Percentiles rank a stretch among this genome's conserved stretches.
phyloP scores from a whole-genome alignment of 1,284 basidiomycete species.

The Leccinum proximum region DNA sequence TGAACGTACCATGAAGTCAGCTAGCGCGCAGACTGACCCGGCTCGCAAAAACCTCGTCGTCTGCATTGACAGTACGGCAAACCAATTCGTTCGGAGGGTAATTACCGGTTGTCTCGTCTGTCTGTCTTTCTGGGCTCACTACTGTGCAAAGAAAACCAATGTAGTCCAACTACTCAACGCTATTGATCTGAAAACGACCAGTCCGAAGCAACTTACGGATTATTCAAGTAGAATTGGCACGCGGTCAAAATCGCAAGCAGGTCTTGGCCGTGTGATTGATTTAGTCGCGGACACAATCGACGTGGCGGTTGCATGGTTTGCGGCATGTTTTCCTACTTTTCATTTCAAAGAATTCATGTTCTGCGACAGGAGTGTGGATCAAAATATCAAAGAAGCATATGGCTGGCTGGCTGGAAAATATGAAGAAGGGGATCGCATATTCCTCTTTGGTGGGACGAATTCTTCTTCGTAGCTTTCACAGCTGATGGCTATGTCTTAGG shows the following conservation, averaged over 20 bases:
- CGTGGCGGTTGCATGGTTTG: constrained; percentile 22
- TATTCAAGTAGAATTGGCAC: constrained; percentile 43
- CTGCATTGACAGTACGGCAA: constrained; percentile 35
- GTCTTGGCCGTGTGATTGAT: constrained; percentile 17
- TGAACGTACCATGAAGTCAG: not conserved
- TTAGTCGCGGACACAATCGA: constrained; percentile 18
- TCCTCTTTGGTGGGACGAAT: constrained; percentile 34
- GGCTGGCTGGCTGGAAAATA: constrained; percentile 36
- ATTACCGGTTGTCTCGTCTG: not conserved
- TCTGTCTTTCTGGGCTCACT: not conserved
- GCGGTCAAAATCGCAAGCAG: constrained; percentile 25
- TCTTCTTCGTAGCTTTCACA: not conserved
- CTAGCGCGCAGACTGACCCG: not conserved
- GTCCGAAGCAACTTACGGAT: constrained; percentile 29
- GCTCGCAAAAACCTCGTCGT: constrained; percentile 27
- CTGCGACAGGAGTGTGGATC: constrained; percentile 24
- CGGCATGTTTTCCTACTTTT: not conserved
- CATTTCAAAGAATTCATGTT: not conserved
- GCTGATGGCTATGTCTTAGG: constrained; percentile 25
- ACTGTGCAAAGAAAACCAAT: constrained; percentile 5
- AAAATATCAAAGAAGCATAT: constrained; percentile 34
- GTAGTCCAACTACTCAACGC: constrained; percentile 16
- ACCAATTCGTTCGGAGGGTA: constrained; percentile 28
- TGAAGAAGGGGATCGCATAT: constrained; percentile 37
- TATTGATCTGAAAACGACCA: constrained; percentile 16